Base-by-base conservation (phyloP, 2,329 filamentous ascomycete species). In the Purpureocillium lavendulum region DNA sequence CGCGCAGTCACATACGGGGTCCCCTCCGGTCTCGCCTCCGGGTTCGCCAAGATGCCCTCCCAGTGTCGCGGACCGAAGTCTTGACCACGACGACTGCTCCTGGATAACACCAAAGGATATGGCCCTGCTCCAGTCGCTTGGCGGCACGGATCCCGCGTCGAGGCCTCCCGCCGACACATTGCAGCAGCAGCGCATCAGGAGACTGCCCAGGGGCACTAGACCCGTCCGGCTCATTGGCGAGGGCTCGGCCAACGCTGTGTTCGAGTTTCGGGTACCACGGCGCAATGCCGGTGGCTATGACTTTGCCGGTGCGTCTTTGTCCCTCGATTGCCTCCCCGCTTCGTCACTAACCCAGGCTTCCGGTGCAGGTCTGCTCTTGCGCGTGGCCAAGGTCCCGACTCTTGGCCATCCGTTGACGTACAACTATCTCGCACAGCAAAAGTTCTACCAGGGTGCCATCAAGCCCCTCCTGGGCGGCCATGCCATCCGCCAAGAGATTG, bases 181-280 rank as follows among this genome's bases (percentile, higher is more conserved):
- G 33, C 37, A 42, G 9, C 38, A 39, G n/a, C 34, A 41, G 16
- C 40, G 40, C 26, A 16, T 63, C 40, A 62, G 55, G 45, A 51
- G 51, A 15, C 55, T 65, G 6, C 60, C 61, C 18, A 46, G 43
- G 33, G 59, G 58, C 24, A 55, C 58, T 30, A 56, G 50, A 18
- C 58, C 60, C 12, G 45, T 61, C 37, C 55, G 58, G 38, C 64
- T 76, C 41, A 60, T 78, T 16, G 73, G 71, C 18, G 85, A 92
- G 58, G 86, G 85, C 17, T 80, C 83, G 17, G 84, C 86, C 39
- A 90, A 92, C 57, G 73, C 82, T 38, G 81, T 89, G 45, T 88
- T 85, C 53, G 71, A 72, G 48, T 69, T 84, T 40, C 62, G 65
- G 34, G 44, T 69, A 15, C 59, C 64, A 4, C 51, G 59, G 41